Evolutionary conservation across 805 yeast species (phyloP), one percentile per base, ranked within the genome.

Genomic region (Spathaspora boniae): DNA sequence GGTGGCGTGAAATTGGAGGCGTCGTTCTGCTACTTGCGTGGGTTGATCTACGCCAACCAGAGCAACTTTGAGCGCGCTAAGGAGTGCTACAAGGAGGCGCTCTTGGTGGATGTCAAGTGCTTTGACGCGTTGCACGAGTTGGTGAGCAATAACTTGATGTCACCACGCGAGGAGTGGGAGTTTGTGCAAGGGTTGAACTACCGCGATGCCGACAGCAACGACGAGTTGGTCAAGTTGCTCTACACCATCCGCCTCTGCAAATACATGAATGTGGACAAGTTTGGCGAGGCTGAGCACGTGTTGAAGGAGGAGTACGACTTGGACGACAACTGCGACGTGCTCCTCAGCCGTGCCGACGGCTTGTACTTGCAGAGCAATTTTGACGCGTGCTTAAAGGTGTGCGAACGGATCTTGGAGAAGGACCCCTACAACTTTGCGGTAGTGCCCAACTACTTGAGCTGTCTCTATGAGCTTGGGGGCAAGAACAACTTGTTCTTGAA

Each of bases 1-100:
- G 94, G 93, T 5, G 96, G 96, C 2, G 81, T 89, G 16, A 83
- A 82, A 55, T 64, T 89, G 27, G 96, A 86, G 51, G 83, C 96
- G 0, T 84, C 95, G 2, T 72, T 93, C 74, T 84, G 94, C 53
- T 87, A 75, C 47, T 62, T 91, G 28, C 68, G 96, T 40, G 98
- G 98, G 1, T 69, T 82, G 40, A 80, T 91, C 3, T 88, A 80
- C 55, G 75, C 91, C 8, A 80, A 82, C 43, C 89, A 83, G 51
- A 86, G 86, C 54, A 86, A 86, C 58, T 82, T 86, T 50, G 93
- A 83, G 15, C 70, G 74, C 42, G 98, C 98, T 0, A 87, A 85
- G 49, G 88, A 84, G 36, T 82, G 93, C 34, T 88, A 79, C 49
- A 78, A 80, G 51, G 96, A 87, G 51, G 96, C 98, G 1, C 79